Evolutionary conservation across 1,284 basidiomycete genomes (phyloP).

Genomic region (Farysia itapuensis): DNA sequence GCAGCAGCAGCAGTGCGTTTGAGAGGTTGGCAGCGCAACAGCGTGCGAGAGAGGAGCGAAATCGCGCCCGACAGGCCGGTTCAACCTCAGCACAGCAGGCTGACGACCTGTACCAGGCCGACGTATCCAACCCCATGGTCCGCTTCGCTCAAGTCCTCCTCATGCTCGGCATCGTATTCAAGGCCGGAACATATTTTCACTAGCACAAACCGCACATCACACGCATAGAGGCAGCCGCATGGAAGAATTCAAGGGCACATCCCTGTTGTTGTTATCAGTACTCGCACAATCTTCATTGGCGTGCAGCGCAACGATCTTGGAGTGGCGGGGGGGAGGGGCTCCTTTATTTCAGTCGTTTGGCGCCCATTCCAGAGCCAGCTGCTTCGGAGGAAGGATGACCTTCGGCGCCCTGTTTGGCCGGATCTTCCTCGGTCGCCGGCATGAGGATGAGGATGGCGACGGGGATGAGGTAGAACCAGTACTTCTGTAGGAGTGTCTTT

Average conservation of each 20-base stretch:
- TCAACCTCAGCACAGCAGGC: slow-evolving; percentile 4
- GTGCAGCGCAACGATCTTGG: too few species aligned
- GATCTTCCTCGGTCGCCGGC: slow-evolving; percentile 25
- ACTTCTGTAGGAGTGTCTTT: slow-evolving; percentile 42
- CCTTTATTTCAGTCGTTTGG: slow-evolving; percentile 8
- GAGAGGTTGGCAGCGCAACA: slow-evolving; percentile 28
- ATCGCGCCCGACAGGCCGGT: slow-evolving; percentile 7
- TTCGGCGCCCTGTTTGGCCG: slow-evolving; percentile 6
- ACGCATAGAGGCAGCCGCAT: neutral
- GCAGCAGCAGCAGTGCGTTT: slow-evolving; percentile 5
- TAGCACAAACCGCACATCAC: neutral
- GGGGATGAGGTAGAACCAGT: slow-evolving; percentile 47
- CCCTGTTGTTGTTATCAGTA: neutral
- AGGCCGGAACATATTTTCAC: slow-evolving; percentile 29
- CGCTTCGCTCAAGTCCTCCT: slow-evolving; percentile 46
- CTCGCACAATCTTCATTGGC: too few species aligned
- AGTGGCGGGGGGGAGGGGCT: too few species aligned
- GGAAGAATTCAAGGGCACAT: neutral
- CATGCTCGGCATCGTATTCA: slow-evolving; percentile 35
- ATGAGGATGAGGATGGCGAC: slow-evolving; percentile 34
- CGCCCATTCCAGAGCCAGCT: slow-evolving; percentile 6
- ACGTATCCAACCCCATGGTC: slow-evolving; percentile 32
- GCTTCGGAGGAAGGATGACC: slow-evolving; percentile 4
- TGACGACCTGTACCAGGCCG: slow-evolving; percentile 20
- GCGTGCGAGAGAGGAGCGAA: slow-evolving; percentile 19